Evolutionary conservation across 768 basidiomycete species (phyloP).

Genomic region (Agaricus bisporus): DNA sequence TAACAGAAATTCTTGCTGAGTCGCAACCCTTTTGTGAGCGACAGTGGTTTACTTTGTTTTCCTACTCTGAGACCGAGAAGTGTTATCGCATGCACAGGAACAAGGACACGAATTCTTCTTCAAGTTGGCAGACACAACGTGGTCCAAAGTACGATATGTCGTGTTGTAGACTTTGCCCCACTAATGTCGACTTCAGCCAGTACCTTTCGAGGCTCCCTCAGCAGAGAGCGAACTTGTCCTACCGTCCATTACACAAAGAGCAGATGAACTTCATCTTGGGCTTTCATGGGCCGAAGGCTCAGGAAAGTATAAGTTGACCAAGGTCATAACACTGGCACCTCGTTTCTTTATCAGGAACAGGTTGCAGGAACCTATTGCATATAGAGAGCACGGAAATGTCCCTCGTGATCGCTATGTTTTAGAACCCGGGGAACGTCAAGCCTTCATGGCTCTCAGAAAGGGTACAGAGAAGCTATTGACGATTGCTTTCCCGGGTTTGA

Average conservation of each 20-base stretch:
- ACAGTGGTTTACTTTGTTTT: constrained; percentile 1
- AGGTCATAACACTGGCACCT: constrained; percentile 87
- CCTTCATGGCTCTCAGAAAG: constrained; percentile 61
- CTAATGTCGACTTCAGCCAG: constrained; percentile 36
- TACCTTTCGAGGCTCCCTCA: constrained; percentile 87
- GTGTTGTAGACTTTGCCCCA: background rate
- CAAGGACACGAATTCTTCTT: constrained; percentile 82
- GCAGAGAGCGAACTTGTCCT: constrained; percentile 84
- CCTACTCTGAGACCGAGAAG: constrained; percentile 30
- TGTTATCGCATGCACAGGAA: constrained; percentile 80
- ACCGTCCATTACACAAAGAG: constrained; percentile 51
- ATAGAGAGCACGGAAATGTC: constrained; percentile 79
- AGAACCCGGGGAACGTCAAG: constrained; percentile 59
- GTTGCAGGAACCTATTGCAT: constrained; percentile 58
- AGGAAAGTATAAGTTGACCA: constrained; percentile 96
- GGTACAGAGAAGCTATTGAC: constrained; percentile 74
- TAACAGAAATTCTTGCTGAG: constrained; percentile 29
- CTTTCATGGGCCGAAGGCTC: constrained; percentile 89
- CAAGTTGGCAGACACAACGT: constrained; percentile 72
- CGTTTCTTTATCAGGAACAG: constrained; percentile 88
- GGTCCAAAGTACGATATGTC: constrained; percentile 68
- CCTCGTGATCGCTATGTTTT: constrained; percentile 58
- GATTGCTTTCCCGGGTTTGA: constrained; percentile 79
- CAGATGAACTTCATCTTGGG: constrained; percentile 74
- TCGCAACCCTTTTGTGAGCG: constrained; percentile 77